phyloP scores from a whole-genome alignment of 2,329 filamentous ascomycete species.

The Arthrocladium fulminans region DNA sequence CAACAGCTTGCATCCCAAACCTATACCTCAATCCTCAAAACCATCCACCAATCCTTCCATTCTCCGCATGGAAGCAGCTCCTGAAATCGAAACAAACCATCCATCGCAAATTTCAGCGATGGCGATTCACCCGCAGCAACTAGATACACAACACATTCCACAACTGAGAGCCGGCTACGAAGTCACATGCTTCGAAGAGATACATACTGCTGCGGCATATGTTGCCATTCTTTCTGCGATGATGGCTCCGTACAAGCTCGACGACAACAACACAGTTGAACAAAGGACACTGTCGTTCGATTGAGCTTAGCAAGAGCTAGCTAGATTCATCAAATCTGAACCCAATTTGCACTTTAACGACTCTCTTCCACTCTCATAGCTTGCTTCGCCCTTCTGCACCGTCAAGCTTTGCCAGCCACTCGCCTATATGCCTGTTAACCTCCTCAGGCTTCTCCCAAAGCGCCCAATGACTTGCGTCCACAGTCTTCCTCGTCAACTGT shows the following conservation, averaged over 20 bases:
- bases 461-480: conserved; percentile 73
- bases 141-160: too few species aligned
- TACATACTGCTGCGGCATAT: background rate
- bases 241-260: background rate
- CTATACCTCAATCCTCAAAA: too few species aligned
- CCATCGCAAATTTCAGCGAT: too few species aligned
- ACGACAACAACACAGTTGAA: background rate
- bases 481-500: conserved; percentile 55
- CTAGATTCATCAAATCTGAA: background rate
- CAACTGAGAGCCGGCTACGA: background rate
- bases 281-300: background rate
- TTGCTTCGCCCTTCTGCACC: conserved; percentile 31
- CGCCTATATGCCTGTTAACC: conserved; percentile 59
- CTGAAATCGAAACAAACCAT: too few species aligned
- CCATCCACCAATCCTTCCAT: too few species aligned
- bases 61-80: too few species aligned
- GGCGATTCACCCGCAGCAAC: too few species aligned
- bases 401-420: conserved; percentile 55
- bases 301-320: background rate
- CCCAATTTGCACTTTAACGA: background rate
- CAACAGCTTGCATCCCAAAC: too few species aligned
- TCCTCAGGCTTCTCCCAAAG: conserved; percentile 62
- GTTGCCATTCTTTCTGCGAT: background rate
- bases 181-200: background rate
- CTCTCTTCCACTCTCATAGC: conserved; percentile 1